Base-by-base conservation (phyloP, 1,139 yeast genomes). In the Kurtzmaniella quercitrusa region DNA sequence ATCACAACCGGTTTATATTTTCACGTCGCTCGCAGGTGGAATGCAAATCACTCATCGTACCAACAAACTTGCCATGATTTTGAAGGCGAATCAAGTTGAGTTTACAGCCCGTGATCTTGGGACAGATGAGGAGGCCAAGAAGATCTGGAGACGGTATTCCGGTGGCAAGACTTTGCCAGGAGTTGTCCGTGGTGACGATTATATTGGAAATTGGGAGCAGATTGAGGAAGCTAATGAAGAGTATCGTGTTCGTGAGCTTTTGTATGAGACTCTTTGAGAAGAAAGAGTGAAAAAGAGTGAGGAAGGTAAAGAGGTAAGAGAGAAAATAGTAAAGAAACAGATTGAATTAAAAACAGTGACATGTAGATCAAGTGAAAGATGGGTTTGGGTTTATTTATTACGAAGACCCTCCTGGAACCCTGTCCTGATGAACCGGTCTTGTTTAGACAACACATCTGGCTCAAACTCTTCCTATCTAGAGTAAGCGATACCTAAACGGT, bases 11-110 rank as follows among this genome's bases (percentile, higher is more conserved):
- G 80, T 88, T 23, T 87, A 82, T 59, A 61, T 91, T 26, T 89
- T 74, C 66, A 88, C 97, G 0, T 91, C 98, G 0, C 71, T 89
- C 43, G 95, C 96, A 0, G 95, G 96, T 26, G 95, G 95, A 1
- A 84, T 84, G 74, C 91, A 86, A 58, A 78, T 89, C 59, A 80
- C 84, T 54, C 78, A 84, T n/a, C 73, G 93, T 52, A 88, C 96
- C 33, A 88, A 86, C 59, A 70, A 93, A 45, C 68, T 93, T 45
- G 77, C 78, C 15, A 84, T 89, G 1, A 88, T 91, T 44, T 73
- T 91, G 38, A 76, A 80, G 36, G 94, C 93, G 2, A 87, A 88
- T 60, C 76, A 81, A 36, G 69, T 91, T 46, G 71, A 78, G 48
- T 88, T 80, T 60, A 74, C 78, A 26, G 77, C 81, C 54, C 78